Conservation (phyloP, 768 basidiomycete genomes). For the Trametes villosa region DNA sequence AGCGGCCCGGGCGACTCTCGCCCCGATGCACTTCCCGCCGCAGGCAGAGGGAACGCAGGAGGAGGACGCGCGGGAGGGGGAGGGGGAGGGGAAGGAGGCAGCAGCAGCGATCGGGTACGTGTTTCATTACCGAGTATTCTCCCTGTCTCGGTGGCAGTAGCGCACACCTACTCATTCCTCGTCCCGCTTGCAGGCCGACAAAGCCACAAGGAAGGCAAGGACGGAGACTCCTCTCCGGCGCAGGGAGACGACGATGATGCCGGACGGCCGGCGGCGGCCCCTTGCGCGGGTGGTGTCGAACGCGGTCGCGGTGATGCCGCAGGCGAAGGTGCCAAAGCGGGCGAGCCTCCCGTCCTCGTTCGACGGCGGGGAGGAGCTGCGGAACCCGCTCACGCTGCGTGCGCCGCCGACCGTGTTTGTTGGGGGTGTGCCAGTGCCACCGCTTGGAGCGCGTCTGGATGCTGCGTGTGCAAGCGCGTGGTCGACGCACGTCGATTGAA, state of each 20-base stretch:
- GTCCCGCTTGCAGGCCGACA: slow-evolving; percentile 11
- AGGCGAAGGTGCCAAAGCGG: slow-evolving; percentile 18
- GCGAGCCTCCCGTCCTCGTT: neutral
- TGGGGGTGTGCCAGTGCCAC: slow-evolving; percentile 76
- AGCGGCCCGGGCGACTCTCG: slow-evolving; percentile 15
- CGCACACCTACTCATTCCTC: neutral
- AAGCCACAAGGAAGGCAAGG: slow-evolving; percentile 26
- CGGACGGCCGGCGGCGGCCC: slow-evolving; percentile 44
- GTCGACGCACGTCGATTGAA: slow-evolving; percentile 76
- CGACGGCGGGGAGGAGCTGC: slow-evolving; percentile 39
- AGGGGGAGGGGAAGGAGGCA: neutral
- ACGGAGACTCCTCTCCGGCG: slow-evolving; percentile 42
- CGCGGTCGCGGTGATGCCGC: slow-evolving; percentile 6
- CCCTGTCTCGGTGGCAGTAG: slow-evolving; percentile 15
- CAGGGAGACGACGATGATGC: slow-evolving; percentile 52
- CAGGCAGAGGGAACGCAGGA: neutral
- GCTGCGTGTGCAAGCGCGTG: slow-evolving; percentile 77
- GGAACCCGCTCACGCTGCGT: slow-evolving; percentile 67
- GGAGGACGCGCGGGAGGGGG: neutral
- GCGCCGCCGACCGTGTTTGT: slow-evolving; percentile 59
- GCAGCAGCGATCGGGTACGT: slow-evolving; percentile 16
- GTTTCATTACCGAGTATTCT: slow-evolving; percentile 23
- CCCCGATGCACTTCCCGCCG: neutral
- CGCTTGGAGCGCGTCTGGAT: slow-evolving; percentile 74
- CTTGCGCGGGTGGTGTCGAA: neutral